phyloP scores from a whole-genome alignment of 2,329 filamentous ascomycete species.

The Grosmannia clavigera region DNA sequence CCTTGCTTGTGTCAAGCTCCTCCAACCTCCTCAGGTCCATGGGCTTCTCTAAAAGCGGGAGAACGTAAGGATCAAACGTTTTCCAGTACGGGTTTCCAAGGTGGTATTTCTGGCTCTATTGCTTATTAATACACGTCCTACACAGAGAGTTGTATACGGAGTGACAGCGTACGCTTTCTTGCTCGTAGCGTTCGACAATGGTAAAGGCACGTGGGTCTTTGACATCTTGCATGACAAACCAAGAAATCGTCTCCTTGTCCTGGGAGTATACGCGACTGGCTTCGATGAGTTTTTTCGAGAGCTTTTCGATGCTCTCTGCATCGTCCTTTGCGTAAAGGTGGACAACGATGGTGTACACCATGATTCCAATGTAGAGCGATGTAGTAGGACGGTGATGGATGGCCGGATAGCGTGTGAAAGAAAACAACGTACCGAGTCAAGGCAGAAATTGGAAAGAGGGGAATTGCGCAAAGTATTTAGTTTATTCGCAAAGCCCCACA shows the following conservation, averaged over 20 bases:
- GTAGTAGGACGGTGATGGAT: neutral
- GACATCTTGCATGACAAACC: slow-evolving; percentile 69
- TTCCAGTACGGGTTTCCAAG: slow-evolving; percentile 62
- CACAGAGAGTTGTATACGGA: slow-evolving; percentile 9
- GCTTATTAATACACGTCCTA: neutral
- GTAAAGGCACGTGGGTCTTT: slow-evolving; percentile 58
- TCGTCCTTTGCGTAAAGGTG: slow-evolving; percentile 60
- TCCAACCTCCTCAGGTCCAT: slow-evolving; percentile 60
- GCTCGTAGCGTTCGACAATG: slow-evolving; percentile 61
- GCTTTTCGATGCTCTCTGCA: slow-evolving; percentile 48
- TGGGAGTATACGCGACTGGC: slow-evolving; percentile 60
- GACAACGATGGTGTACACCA: slow-evolving; percentile 59
- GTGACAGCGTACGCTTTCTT: slow-evolving; percentile 42
- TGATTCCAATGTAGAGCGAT: slow-evolving; percentile 21
- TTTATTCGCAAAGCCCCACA: no score
- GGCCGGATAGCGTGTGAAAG: neutral
- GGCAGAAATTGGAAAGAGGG: neutral
- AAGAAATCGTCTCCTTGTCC: slow-evolving; percentile 57
- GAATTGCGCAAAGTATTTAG: neutral
- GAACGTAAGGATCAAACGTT: slow-evolving; percentile 63
- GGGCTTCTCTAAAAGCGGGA: slow-evolving; percentile 51
- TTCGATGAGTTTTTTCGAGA: slow-evolving; percentile 62
- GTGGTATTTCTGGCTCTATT: slow-evolving; percentile 46
- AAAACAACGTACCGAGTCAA: neutral
- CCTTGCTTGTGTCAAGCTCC: slow-evolving; percentile 48